Conservation (phyloP, 371 early-diverging fungal genomes). For the Chytridium lagenaria region DNA sequence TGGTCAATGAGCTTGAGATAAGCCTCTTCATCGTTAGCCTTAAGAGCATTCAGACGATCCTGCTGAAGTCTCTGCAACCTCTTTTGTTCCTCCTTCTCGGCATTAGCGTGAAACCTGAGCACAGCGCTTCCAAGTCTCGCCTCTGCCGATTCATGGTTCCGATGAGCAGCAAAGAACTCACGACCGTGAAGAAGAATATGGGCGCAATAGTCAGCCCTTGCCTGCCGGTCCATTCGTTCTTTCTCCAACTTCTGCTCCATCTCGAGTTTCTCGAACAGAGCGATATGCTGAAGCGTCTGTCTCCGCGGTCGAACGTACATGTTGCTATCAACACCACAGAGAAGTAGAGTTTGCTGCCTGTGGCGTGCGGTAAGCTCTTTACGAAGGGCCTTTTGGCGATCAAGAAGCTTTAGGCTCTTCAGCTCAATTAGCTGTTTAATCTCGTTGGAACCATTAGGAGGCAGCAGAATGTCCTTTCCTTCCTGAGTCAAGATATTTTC, state of each 20-base stretch:
- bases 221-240: slow-evolving; percentile 82
- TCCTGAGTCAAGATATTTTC: slow-evolving; percentile 49
- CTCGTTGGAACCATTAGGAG: slow-evolving; percentile 39
- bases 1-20: slow-evolving; percentile 92
- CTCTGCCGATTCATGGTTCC: neutral
- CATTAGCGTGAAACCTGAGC: slow-evolving; percentile 73
- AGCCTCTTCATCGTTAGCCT: slow-evolving; percentile 93
- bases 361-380: slow-evolving; percentile 71
- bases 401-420: slow-evolving; percentile 74
- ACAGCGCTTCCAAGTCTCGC: slow-evolving; percentile 78
- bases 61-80: slow-evolving; percentile 78
- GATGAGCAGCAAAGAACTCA: slow-evolving; percentile 48
- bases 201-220: slow-evolving; percentile 76
- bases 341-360: slow-evolving; percentile 65
- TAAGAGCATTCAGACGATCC: slow-evolving; percentile 92
- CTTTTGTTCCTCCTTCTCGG: slow-evolving; percentile 91
- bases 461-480: slow-evolving; percentile 12
- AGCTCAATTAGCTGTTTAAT: slow-evolving; percentile 82
- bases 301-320: slow-evolving; percentile 83
- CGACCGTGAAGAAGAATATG: slow-evolving; percentile 78
- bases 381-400: slow-evolving; percentile 83
- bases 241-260: slow-evolving; percentile 86
- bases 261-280: slow-evolving; percentile 91
- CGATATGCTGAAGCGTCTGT: slow-evolving; percentile 85
- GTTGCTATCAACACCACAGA: slow-evolving; percentile 72